Evolutionary conservation across 2,329 filamentous ascomycete species (phyloP), one percentile per base, ranked within the genome.

Genomic region (Sporothrix curviconia): DNA sequence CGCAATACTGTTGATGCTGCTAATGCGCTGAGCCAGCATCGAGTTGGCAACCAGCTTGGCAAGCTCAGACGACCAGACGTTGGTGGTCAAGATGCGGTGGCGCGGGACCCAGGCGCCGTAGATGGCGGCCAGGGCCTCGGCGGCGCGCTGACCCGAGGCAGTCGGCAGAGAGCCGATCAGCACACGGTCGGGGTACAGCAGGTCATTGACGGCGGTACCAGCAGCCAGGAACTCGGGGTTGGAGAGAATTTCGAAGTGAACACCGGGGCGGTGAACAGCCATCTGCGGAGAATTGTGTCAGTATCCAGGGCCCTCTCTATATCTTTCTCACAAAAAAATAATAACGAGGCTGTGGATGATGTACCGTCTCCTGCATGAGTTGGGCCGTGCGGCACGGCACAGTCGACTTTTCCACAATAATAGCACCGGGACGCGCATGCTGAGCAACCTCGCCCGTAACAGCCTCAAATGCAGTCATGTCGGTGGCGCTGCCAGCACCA

Each of bases 191-290:
- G 89, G 88, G 60, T 78, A 72, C 51, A 89, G 77, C 8, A 92
- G 76, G 67, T 92, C 85, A 46, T 80, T 75, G 61, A 92, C 80
- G 4, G 89, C 88, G 4, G 86, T 90, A 54, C 89, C 89, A 62
- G 89, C 88, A 25, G 89, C 85, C 43, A 92, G 75, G 67, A 92
- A 92, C 69, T 92, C 89, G 6, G 89, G 89, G 71, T 92, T 92
- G 46, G 87, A 90, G 25, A 92, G 78, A 56, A 92, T 83, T 67
- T 91, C 86, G 66, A 91, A 91, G 60, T 80, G 78, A 12, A 84
- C 76, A 17, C 79, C 80, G 1, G 85, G 85, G 12, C 82, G 81
- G 64, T 83, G 79, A 62, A 78, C 76, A 52, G 77, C 73, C 63
- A 84, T 75, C 80, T 83, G 11, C 5, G 28, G 9, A 12, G 46